phyloP scores from a whole-genome alignment of 148 eudicot genomes.

The Diospyros kaki region DNA sequence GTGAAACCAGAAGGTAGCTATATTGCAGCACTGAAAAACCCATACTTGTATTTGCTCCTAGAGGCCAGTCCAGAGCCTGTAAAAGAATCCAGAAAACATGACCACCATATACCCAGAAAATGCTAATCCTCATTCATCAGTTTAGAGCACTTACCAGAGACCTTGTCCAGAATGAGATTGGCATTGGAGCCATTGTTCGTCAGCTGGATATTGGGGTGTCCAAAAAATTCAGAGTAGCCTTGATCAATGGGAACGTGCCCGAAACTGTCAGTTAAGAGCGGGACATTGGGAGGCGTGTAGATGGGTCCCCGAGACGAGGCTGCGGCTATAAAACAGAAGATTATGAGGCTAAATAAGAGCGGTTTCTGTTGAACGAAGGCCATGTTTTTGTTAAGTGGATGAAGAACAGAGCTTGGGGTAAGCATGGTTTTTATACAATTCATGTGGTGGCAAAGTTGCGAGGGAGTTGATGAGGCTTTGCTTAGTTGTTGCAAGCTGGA shows the following conservation, averaged over 20 bases:
- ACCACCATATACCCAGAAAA: background rate
- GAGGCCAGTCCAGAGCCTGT: constrained; percentile 79
- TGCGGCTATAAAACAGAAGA: constrained; percentile 8
- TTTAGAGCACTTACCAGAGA: constrained; percentile 41
- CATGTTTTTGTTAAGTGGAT: constrained; percentile 20
- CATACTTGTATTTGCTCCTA: constrained; percentile 51
- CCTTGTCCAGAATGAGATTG: constrained; percentile 56
- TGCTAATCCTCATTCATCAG: background rate
- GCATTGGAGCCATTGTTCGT: constrained; percentile 57
- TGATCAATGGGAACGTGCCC: constrained; percentile 36
- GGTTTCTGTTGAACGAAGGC: constrained; percentile 18
- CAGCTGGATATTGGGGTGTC: constrained; percentile 46
- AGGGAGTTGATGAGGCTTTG: no score
- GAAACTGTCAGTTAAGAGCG: constrained; percentile 48
- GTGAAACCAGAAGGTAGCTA: constrained; percentile 83
- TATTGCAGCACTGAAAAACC: constrained; percentile 82
- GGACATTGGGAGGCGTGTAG: constrained; percentile 39
- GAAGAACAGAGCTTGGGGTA: no score
- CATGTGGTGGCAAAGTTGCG: no score
- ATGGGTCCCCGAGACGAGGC: constrained; percentile 36
- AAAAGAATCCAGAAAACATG: background rate
- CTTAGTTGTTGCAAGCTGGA: no score
- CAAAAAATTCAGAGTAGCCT: constrained; percentile 46
- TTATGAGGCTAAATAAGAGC: constrained; percentile 12
- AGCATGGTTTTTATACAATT: no score